Base-by-base conservation (phyloP, 768 basidiomycete species). In the Macrolepiota fuliginosa region DNA sequence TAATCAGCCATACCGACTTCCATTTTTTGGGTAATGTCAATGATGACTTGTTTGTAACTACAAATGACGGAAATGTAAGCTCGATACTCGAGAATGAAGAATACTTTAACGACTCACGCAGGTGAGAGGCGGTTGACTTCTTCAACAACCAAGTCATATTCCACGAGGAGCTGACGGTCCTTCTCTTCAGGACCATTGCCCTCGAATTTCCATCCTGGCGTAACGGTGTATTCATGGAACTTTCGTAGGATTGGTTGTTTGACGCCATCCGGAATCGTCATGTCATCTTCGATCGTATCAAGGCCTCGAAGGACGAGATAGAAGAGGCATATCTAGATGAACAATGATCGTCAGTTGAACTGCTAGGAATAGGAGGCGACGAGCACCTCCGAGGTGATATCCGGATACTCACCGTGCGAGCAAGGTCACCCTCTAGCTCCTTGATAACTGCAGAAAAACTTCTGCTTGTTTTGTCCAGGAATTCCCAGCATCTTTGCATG, bases 261-360 rank as follows among this genome's bases (percentile, higher is more conserved):
- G 67, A 89, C 73, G 17, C 85, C 77, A 73, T 94, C 92, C 0
- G 92, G 82, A 60, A 99, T 85, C 0, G 94, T 92, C 95, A 98
- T 98, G 77, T 99, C 96, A 73, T 99, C 96, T 73, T 98, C 96
- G 64, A 99, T 85, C 3, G 96, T 99, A 73, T 99, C 96, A n/a
- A 98, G 79, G 4, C 87, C 97, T 22, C 96, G 87, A 5, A 99
- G 82, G 4, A 96, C 91, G 46, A 99, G 85, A 75, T 98, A 99
- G 75, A 97, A 98, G 62, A 98, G 75, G 72, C 92, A 94, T 65
- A 98, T 88, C 96, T 97, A 64, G 15, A 51, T 45, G 39, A n/a
- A 27, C 50, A 55, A 49, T 32, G 25, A 51, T 49, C 15, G 39
- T 62, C 57, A 59, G 54, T 29, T 7, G 19, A 58, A 10, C 29